Percentiles rank a stretch among this genome's conserved stretches.
Conservation (phyloP, 2,329 filamentous ascomycete genomes). For the Fusarium nelsonii region DNA sequence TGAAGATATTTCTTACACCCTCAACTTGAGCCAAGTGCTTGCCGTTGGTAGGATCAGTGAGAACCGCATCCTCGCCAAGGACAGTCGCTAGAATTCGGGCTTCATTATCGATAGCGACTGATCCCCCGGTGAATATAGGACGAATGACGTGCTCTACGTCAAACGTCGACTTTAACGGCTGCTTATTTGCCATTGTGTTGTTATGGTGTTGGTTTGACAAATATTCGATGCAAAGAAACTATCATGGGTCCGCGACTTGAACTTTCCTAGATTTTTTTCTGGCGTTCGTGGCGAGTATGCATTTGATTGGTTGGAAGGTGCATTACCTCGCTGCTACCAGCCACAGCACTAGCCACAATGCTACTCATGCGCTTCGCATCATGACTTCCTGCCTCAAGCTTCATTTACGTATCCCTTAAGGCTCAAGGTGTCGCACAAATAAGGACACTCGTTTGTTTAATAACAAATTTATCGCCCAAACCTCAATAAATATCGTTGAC, state of each 20-base stretch:
- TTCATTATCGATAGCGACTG: conserved; percentile 83
- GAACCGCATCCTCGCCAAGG: conserved; percentile 89
- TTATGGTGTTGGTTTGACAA: conserved; percentile 30
- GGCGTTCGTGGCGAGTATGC: conserved; percentile 13
- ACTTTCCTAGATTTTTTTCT: conserved; percentile 43
- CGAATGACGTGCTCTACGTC: conserved; percentile 85
- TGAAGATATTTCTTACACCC: conserved; percentile 68
- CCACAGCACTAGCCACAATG: conserved; percentile 19
- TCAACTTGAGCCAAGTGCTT: conserved; percentile 87
- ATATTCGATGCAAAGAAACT: conserved; percentile 39
- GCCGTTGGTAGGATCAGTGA: conserved; percentile 87
- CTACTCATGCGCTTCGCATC: conserved; percentile 13
- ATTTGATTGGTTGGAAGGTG: conserved; percentile 24
- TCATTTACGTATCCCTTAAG: conserved; percentile 1
- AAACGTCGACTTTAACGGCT: conserved; percentile 86
- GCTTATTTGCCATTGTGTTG: conserved; percentile 67
- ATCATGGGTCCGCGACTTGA: conserved; percentile 36
- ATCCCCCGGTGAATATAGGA: conserved; percentile 93
- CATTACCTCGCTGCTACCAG: conserved; percentile 24
- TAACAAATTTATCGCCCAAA: neutral
- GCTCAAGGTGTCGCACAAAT: neutral
- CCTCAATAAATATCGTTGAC: neutral
- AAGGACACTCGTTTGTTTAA: neutral
- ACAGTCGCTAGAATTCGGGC: conserved; percentile 88
- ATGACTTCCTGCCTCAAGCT: conserved; percentile 27